These are phyloP conservation scores for Lyophyllum decastes DNA, from an alignment of 768 basidiomycete species.

Conservation along the genomic window DNA sequence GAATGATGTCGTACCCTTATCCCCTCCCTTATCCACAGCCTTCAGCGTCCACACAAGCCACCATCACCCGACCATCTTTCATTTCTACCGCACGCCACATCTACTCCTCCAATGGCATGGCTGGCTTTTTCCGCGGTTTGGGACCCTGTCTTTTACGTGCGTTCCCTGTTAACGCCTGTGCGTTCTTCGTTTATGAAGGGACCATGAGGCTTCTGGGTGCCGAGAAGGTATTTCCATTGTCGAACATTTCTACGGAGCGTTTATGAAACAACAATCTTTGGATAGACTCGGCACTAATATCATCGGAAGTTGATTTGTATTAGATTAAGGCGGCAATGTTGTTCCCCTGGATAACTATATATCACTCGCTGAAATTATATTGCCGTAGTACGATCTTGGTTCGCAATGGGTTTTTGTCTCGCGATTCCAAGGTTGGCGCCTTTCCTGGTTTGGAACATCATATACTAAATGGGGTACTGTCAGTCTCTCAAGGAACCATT, in stretches of 20 bases:
- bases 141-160: slow-evolving; percentile 70
- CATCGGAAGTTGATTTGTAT: slow-evolving; percentile 18
- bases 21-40: slow-evolving; percentile 42
- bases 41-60: slow-evolving; percentile 19
- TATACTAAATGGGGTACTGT: slow-evolving; percentile 1
- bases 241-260: not conserved
- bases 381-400: not conserved
- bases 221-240: slow-evolving; percentile 51
- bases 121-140: slow-evolving; percentile 67
- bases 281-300: slow-evolving; percentile 46
- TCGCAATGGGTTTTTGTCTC: too few relatives aligned
- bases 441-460: slow-evolving; percentile 7
- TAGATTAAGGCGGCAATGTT: not conserved
- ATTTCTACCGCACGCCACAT: slow-evolving; percentile 52
- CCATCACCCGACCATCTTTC: slow-evolving; percentile 46
- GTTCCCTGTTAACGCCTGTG: slow-evolving; percentile 79
- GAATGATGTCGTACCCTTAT: slow-evolving; percentile 64
- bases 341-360: not conserved
- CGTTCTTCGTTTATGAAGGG: slow-evolving; percentile 78
- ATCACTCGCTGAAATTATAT: not conserved
- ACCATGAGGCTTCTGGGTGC: slow-evolving; percentile 66
- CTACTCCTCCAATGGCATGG: slow-evolving; percentile 48
- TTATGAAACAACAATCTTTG: slow-evolving; percentile 15
- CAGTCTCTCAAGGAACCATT: not conserved
- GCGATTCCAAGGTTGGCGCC: not conserved